Conservation (phyloP, 2,329 filamentous ascomycete species). For the Colletotrichum spinosum region DNA sequence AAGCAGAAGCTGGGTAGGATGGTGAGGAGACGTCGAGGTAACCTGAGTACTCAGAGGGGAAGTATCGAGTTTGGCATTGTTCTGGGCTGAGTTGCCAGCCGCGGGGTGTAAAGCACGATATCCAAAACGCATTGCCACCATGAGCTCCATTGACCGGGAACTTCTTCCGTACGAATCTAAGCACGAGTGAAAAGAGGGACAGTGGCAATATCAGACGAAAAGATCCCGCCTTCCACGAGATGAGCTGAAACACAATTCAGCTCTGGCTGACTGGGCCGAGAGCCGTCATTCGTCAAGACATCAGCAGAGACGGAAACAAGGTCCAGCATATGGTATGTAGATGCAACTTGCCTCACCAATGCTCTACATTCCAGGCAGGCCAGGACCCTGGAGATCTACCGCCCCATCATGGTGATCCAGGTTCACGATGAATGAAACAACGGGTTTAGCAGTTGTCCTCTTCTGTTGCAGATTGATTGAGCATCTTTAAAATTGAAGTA, state of each 20-base stretch:
- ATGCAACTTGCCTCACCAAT: slow-evolving; percentile 12
- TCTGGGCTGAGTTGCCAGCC: neutral
- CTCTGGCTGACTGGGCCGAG: slow-evolving; percentile 10
- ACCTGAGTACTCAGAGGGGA: too few species aligned
- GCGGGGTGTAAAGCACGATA: slow-evolving; percentile 2
- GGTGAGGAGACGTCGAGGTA: too few species aligned
- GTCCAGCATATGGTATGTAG: slow-evolving; percentile 16
- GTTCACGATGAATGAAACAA: neutral
- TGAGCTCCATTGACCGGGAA: neutral
- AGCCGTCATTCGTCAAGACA: slow-evolving; percentile 17
- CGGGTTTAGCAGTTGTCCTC: too few species aligned
- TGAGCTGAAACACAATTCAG: slow-evolving; percentile 33
- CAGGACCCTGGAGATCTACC: slow-evolving; percentile 10
- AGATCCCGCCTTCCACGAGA: slow-evolving; percentile 13
- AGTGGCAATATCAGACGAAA: slow-evolving; percentile 17
- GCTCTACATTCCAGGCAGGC: slow-evolving; percentile 9
- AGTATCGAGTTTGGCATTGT: too few species aligned
- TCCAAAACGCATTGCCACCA: slow-evolving; percentile 11
- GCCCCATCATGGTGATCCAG: slow-evolving; percentile 12
- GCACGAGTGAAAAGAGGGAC: slow-evolving; percentile 12
- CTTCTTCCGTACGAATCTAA: neutral
- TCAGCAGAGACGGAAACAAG: slow-evolving; percentile 30
- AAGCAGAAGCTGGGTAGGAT: too few species aligned
- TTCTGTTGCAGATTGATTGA: neutral
- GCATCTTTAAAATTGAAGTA: neutral